phyloP scores from a whole-genome alignment of 2,329 filamentous ascomycete species.

The Xylaria hypoxylon region DNA sequence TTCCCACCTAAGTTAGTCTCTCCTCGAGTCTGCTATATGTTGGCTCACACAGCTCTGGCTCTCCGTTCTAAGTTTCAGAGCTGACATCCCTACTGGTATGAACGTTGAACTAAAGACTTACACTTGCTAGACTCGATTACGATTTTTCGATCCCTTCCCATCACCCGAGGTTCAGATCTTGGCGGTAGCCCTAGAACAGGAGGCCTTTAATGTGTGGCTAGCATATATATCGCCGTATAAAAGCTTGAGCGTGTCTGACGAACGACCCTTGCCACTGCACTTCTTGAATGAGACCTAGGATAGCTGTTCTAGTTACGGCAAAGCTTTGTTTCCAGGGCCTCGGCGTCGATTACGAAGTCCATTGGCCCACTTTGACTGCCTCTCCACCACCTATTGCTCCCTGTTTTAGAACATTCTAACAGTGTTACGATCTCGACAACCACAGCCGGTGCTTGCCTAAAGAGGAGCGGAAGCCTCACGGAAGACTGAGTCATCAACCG shows the following conservation, averaged over 20 bases:
- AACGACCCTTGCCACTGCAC: constrained; percentile 42
- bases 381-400: constrained; percentile 45
- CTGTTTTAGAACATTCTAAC: constrained; percentile 42
- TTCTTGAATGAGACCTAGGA: constrained; percentile 46
- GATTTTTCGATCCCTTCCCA: constrained; percentile 23
- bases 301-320: constrained; percentile 42
- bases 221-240: constrained; percentile 44
- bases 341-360: constrained; percentile 41
- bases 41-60: constrained; percentile 18
- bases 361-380: constrained; percentile 47
- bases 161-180: constrained; percentile 39
- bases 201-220: constrained; percentile 42
- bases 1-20: constrained; percentile 25
- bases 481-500: constrained; percentile 27
- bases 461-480: constrained; percentile 31
- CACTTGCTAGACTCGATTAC: constrained; percentile 19
- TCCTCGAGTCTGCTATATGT: constrained; percentile 20
- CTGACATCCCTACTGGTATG: constrained; percentile 11
- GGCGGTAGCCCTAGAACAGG: constrained; percentile 41
- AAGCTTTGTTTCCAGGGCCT: constrained; percentile 44
- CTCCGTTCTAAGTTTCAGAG: constrained; percentile 27
- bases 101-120: constrained; percentile 25
- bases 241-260: constrained; percentile 41
- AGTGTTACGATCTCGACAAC: constrained; percentile 42
- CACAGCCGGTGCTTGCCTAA: constrained; percentile 28